A percentile compares a stretch with the other conserved stretches of the same genome.
These are phyloP conservation scores for Aspergillus aculeatus DNA, from an alignment of 2,329 filamentous ascomycete genomes.

Conservation along the genomic window DNA sequence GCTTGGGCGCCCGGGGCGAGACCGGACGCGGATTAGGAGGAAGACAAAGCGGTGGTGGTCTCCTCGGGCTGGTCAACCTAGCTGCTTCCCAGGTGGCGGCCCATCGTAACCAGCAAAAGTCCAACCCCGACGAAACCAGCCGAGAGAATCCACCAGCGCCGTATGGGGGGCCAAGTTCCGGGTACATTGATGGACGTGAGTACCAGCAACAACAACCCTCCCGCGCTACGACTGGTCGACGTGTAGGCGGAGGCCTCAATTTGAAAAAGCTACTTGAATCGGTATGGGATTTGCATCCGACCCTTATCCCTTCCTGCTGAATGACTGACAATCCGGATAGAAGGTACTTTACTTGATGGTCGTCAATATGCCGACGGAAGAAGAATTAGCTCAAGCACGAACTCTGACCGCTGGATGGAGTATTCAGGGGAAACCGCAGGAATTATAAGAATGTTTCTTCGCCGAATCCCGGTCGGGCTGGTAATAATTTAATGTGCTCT, in stretches of 20 bases:
- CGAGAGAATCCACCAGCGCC: not conserved
- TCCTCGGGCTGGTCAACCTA: slow-evolving; percentile 3
- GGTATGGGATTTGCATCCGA: not conserved
- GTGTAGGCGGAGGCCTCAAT: not conserved
- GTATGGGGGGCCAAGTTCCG: not conserved
- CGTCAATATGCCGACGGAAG: slow-evolving; percentile 12
- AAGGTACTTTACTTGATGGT: slow-evolving; percentile 13
- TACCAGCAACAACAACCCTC: not conserved
- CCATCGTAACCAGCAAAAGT: not conserved
- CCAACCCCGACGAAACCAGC: not conserved
- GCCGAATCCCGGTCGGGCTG: too few species aligned
- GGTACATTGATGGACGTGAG: not conserved
- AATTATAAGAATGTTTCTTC: not conserved
- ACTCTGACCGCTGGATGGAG: not conserved
- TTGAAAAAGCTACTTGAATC: not conserved
- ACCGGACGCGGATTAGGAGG: not conserved
- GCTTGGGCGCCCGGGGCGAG: not conserved
- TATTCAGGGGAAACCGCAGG: not conserved
- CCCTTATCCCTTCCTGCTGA: not conserved
- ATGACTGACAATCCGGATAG: not conserved
- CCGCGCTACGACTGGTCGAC: not conserved
- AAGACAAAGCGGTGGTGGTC: not conserved
- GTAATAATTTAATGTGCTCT: too few species aligned
- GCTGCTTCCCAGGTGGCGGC: not conserved
- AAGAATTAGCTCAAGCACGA: slow-evolving; percentile 10